phyloP scores from a whole-genome alignment of 1,139 yeast genomes.

The Debaryomyces udenii region DNA sequence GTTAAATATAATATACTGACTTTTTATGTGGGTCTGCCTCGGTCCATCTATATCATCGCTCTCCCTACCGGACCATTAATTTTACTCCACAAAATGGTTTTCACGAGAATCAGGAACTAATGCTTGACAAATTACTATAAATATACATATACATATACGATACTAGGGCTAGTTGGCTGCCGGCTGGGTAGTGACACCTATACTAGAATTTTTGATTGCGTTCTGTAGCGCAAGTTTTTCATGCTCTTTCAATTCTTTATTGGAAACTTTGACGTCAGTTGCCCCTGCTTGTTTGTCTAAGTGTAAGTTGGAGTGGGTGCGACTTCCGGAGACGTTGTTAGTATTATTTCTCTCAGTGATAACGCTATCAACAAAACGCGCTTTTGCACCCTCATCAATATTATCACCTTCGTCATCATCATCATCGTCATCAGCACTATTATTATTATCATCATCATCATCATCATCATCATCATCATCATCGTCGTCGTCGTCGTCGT shows the following conservation, averaged over 20 bases:
- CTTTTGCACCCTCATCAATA: conserved; percentile 12
- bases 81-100: conserved; percentile 8
- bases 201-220: conserved; percentile 22
- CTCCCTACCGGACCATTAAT: conserved; percentile 1
- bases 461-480: conserved; percentile 19
- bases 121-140: conserved; percentile 1
- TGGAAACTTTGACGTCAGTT: conserved; percentile 8
- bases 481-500: conserved; percentile 19
- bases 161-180: neutral
- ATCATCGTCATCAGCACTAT: conserved; percentile 17
- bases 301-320: neutral
- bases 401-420: conserved; percentile 19
- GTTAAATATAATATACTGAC: neutral
- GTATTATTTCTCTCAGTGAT: neutral
- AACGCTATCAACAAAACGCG: conserved; percentile 10
- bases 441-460: conserved; percentile 18
- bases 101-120: neutral
- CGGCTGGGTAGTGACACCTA: conserved; percentile 7
- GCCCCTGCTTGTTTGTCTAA: conserved; percentile 8
- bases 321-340: conserved; percentile 1
- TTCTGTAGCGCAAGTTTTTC: conserved; percentile 23
- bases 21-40: neutral
- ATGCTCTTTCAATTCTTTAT: conserved; percentile 21
- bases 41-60: neutral
- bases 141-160: conserved; percentile 4